Evolutionary conservation across 1,284 basidiomycete species (phyloP), one percentile per base, ranked within the genome.

Genomic region (Bjerkandera adusta): DNA sequence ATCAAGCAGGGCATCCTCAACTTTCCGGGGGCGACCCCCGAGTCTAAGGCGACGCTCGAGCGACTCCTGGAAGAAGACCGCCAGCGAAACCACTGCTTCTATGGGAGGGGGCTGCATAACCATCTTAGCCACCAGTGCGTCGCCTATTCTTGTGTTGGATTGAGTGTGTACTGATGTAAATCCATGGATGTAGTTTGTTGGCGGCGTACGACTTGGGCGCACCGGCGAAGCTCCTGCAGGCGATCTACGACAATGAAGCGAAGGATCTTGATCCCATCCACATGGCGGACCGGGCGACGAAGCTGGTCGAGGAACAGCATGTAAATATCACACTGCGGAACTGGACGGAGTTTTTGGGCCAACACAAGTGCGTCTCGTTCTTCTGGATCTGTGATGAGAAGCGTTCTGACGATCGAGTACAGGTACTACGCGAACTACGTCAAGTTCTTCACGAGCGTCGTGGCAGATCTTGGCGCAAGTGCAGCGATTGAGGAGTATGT

Each of bases 201-300:
- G 80, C 83, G 1, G 77, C 80, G 2, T 87, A 85, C 54, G 79
- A 85, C 49, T 63, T 87, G 16, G 84, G 83, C 1, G 82, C 81
- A 0, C 57, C 79, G 1, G 57, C 75, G 0, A 64, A 68, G 13
- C 66, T 81, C 10, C 53, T 87, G 32, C 68, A 77, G 50, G 70
- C 74, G 30, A 78, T 81, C 27, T 81, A 77, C 51, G 71, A 77
- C 15, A 53, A 61, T 1, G 72, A 77, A 41, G 60, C 61, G 0
- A 54, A 59, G 25, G 54, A 55, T 5, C 72, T 79, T 49, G 67
- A 74, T 2, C 72, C 76, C 0, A 72, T 81, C 22, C 62, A 73
- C 45, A 60, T 70, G 0, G 66, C 68, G 21, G 69, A 69, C 16
- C 61, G 59, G n/a, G 56, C 59, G 45, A 60, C 64, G 21, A 61